phyloP scores from a whole-genome alignment of 768 basidiomycete species.

The Suillus placidus region DNA sequence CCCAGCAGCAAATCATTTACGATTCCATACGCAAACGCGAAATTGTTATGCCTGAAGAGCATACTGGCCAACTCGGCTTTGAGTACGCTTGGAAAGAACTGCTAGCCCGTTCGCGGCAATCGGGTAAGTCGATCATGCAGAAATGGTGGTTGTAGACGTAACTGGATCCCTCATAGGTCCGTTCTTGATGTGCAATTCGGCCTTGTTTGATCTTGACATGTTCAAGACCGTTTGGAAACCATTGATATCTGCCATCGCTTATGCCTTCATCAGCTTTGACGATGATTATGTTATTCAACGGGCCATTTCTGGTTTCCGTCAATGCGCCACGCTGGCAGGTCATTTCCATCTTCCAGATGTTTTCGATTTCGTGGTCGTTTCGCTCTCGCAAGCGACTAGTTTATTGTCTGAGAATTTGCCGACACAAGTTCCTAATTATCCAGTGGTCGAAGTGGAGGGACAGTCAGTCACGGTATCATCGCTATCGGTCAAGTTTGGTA shows the following conservation, averaged over 20 bases:
- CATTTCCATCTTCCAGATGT: slow-evolving; percentile 91
- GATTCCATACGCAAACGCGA: slow-evolving; percentile 94
- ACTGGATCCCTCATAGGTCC: slow-evolving; percentile 40
- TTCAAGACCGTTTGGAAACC: slow-evolving; percentile 94
- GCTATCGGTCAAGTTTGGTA: slow-evolving; percentile 91
- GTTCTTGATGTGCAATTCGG: slow-evolving; percentile 73
- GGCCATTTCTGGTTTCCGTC: slow-evolving; percentile 93
- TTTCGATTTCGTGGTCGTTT: slow-evolving; percentile 94
- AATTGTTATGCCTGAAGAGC: slow-evolving; percentile 97
- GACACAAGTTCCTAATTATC: slow-evolving; percentile 77
- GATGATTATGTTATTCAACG: slow-evolving; percentile 97
- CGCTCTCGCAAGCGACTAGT: slow-evolving; percentile 89
- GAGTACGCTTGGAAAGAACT: slow-evolving; percentile 99
- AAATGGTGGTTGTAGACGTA: slow-evolving; percentile 39
- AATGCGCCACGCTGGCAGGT: slow-evolving; percentile 92
- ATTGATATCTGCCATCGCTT: slow-evolving; percentile 90
- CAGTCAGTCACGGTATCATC: slow-evolving; percentile 90
- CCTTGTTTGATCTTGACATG: slow-evolving; percentile 87
- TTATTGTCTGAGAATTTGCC: slow-evolving; percentile 76
- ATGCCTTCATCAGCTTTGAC: slow-evolving; percentile 94
- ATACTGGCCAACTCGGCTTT: slow-evolving; percentile 94
- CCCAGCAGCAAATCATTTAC: slow-evolving; percentile 77
- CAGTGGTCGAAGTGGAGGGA: slow-evolving; percentile 86
- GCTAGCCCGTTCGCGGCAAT: slow-evolving; percentile 74
- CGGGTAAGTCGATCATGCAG: slow-evolving; percentile 51